A percentile compares a stretch with the other conserved stretches of the same genome.
phyloP scores from a whole-genome alignment of 495 filamentous ascomycete genomes.

The Xylaria palmicola region DNA sequence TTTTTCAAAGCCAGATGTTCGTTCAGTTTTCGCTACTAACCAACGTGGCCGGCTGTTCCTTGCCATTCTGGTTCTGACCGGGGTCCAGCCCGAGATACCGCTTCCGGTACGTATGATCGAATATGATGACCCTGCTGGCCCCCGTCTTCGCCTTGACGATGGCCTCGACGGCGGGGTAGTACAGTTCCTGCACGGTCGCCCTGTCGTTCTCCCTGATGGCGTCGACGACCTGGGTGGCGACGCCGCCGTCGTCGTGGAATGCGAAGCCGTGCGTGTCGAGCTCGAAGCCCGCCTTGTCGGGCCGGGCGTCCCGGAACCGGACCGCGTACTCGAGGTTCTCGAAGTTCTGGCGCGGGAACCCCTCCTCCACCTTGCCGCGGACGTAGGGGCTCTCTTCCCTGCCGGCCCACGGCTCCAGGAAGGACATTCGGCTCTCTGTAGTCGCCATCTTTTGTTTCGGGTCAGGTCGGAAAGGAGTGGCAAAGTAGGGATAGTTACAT shows the following conservation, averaged over 20 bases:
- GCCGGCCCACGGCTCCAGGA: constrained; percentile 5
- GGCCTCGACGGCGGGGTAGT: constrained; percentile 10
- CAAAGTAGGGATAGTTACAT: too few species aligned
- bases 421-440: background rate
- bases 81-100: background rate
- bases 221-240: background rate
- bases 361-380: background rate
- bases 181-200: background rate
- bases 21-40: too few species aligned
- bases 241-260: constrained; percentile 2
- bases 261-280: constrained; percentile 15
- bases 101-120: constrained; percentile 16
- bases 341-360: constrained; percentile 1
- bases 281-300: background rate
- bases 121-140: constrained; percentile 20
- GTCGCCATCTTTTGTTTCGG: too few species aligned
- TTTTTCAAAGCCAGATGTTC: too few species aligned
- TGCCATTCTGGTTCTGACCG: constrained; percentile 2
- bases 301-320: background rate
- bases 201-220: constrained; percentile 3
- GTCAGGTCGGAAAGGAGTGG: too few species aligned
- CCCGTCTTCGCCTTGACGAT: constrained; percentile 17
- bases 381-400: constrained; percentile 5
- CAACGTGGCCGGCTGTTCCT: constrained; percentile 8
- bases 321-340: background rate